Conservation (phyloP, 495 filamentous ascomycete species). For the Talaromyces trachyspermus region DNA sequence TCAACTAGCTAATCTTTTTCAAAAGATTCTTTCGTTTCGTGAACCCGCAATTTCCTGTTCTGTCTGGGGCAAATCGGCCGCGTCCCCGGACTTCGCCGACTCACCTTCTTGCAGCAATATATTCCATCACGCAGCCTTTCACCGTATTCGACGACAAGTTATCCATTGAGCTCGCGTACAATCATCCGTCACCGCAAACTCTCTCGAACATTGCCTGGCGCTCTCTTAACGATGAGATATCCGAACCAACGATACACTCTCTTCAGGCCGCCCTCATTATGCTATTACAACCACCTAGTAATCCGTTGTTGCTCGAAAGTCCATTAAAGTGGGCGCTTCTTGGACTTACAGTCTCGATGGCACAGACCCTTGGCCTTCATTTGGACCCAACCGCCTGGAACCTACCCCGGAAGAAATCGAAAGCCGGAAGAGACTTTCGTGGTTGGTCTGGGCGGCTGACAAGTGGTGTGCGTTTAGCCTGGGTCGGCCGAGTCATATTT, state of each 20-base stretch:
- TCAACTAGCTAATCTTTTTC: neutral
- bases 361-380: slow-evolving; percentile 3
- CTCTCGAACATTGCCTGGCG: slow-evolving; percentile 1
- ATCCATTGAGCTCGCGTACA: neutral
- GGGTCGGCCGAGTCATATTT: slow-evolving; percentile 4
- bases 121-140: neutral
- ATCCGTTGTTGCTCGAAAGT: slow-evolving; percentile 3
- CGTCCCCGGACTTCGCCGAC: neutral
- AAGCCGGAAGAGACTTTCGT: neutral
- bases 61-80: neutral
- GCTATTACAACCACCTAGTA: neutral
- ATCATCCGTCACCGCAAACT: neutral
- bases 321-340: neutral
- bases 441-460: neutral
- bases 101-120: neutral
- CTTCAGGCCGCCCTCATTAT: neutral
- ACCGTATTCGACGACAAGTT: slow-evolving; percentile 3
- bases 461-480: slow-evolving; percentile 3
- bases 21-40: slow-evolving; percentile 2
- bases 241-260: slow-evolving; percentile 2
- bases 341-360: slow-evolving; percentile 1
- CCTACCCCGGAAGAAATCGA: neutral
- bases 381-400: neutral
- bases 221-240: slow-evolving; percentile 1
- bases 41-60: slow-evolving; percentile 2